phyloP scores from a whole-genome alignment of 2,329 filamentous ascomycete species.

The Sarocladium brachiariae region DNA sequence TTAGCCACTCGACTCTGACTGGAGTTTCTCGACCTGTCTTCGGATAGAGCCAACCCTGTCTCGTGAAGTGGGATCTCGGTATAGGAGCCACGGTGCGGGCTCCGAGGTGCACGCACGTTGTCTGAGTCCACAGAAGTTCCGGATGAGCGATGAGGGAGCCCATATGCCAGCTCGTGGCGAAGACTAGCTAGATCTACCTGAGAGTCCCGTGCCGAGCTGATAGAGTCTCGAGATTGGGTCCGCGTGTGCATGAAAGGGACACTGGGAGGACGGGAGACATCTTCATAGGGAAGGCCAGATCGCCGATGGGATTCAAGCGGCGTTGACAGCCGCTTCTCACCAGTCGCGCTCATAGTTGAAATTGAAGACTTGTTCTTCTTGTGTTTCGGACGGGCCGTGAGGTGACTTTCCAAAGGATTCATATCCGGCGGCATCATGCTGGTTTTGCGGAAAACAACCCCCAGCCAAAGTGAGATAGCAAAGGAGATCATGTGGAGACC shows the following conservation, averaged over 20 bases:
- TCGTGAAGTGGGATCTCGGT: conserved; percentile 42
- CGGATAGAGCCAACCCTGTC: conserved; percentile 19
- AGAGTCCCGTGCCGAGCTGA: conserved; percentile 44
- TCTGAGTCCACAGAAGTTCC: conserved; percentile 39
- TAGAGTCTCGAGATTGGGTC: conserved; percentile 51
- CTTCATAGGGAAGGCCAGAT: conserved; percentile 38
- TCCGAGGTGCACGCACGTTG: conserved; percentile 33
- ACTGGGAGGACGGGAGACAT: conserved; percentile 41
- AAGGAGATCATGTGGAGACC: conserved; percentile 67
- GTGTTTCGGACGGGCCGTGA: conserved; percentile 66
- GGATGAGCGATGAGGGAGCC: conserved; percentile 34
- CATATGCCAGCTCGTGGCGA: conserved; percentile 44
- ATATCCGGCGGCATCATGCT: conserved; percentile 79
- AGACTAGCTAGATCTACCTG: conserved; percentile 47
- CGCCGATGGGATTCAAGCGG: conserved; percentile 34
- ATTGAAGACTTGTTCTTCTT: conserved; percentile 65
- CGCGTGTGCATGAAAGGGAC: conserved; percentile 80
- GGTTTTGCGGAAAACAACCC: conserved; percentile 75
- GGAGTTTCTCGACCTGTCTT: conserved; percentile 16
- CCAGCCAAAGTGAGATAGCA: conserved; percentile 65
- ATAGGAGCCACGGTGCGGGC: conserved; percentile 38
- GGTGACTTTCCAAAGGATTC: conserved; percentile 84
- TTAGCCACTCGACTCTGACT: conserved; percentile 33
- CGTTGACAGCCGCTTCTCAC: conserved; percentile 55
- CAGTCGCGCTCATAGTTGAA: conserved; percentile 36